These are phyloP conservation scores for Phaeosphaeria sp. DNA, from an alignment of 2,329 filamentous ascomycete genomes.

Conservation along the genomic window DNA sequence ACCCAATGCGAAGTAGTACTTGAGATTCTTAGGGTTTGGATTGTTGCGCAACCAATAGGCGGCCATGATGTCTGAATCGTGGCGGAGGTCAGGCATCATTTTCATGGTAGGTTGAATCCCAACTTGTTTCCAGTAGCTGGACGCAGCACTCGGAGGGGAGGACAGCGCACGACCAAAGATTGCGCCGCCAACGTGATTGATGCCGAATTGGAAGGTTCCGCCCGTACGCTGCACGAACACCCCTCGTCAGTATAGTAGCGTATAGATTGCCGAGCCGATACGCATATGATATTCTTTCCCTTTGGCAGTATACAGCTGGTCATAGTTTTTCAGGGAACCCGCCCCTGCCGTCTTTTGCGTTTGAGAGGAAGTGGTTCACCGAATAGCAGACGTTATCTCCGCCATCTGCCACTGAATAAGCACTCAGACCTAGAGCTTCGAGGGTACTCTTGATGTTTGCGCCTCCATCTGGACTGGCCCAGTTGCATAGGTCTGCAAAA, in stretches of 20 bases:
- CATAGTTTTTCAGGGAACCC: neutral
- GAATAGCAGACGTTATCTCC: conserved; percentile 14
- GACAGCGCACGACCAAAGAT: neutral
- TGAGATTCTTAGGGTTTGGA: conserved; percentile 7
- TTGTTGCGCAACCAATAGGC: conserved; percentile 16
- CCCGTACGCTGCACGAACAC: conserved; percentile 1
- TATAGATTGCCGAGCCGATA: neutral
- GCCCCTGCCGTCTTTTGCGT: conserved; percentile 4
- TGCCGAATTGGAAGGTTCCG: conserved; percentile 2
- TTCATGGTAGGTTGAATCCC: neutral
- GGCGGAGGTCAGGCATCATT: conserved; percentile 9
- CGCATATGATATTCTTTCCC: conserved; percentile 9
- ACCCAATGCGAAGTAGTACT: conserved; percentile 10
- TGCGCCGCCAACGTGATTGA: conserved; percentile 2
- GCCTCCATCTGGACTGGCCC: neutral
- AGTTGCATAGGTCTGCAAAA: conserved; percentile 5
- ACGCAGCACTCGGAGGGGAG: neutral
- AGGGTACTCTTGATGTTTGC: neutral
- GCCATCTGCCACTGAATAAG: neutral
- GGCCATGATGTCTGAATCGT: conserved; percentile 17
- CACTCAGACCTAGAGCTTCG: conserved; percentile 9
- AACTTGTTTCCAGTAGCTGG: too few relatives aligned
- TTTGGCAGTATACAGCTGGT: conserved; percentile 15
- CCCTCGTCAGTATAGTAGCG: too few relatives aligned
- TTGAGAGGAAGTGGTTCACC: conserved; percentile 13